Base-by-base conservation (phyloP, 208 protist genomes). In the Leptomonas seymouri region DNA sequence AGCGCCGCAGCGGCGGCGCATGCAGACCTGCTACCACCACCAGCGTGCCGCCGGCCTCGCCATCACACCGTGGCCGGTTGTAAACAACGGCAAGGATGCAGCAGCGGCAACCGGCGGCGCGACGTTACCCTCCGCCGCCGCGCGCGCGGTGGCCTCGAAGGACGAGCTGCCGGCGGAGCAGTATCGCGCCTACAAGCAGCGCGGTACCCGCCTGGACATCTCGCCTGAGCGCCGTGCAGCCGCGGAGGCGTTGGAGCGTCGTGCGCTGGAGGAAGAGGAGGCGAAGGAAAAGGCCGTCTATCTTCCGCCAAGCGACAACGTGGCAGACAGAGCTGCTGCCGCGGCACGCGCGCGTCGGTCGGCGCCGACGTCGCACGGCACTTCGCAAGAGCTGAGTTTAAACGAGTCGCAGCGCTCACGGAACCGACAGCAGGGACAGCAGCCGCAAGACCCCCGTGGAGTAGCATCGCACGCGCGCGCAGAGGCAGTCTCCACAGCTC, bases 211-310 rank as follows among this genome's bases (percentile, higher is more conserved):
- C 16, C 50, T 58, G 23, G 23, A 23, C 34, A 42, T 62, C 53
- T 70, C 75, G 25, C 49, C 51, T 48, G 69, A 74, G 68, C 63
- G 66, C 28, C 69, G 44, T 36, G 55, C 70, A 42, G 54, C 67
- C 9, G 69, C 69, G 7, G 60, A 11, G 1, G 69, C 27, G 51
- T 36, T 74, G 42, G 60, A 63, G 53, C 28, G 27, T 7, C 59
- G 41, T 36, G 57, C 44, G 21, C 34, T 7, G 55, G 59, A 27
- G 3, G 45, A 41, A 18, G 48, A 30, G 56, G 39, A 39, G 1
- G 57, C 48, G n/a, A 44, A 41, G 45, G 25, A 45, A 21, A 39
- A 57, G 9, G 46, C 45, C 15, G 36, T 34, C 14, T 59, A 63
- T 21, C 27, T 57, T n/a, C 21, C 48, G 14, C 57, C 31, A 16